Evolutionary conservation across 139 green algal genomes (phyloP), one percentile per base, ranked within the genome.

Genomic region (Micromonas pusilla): DNA sequence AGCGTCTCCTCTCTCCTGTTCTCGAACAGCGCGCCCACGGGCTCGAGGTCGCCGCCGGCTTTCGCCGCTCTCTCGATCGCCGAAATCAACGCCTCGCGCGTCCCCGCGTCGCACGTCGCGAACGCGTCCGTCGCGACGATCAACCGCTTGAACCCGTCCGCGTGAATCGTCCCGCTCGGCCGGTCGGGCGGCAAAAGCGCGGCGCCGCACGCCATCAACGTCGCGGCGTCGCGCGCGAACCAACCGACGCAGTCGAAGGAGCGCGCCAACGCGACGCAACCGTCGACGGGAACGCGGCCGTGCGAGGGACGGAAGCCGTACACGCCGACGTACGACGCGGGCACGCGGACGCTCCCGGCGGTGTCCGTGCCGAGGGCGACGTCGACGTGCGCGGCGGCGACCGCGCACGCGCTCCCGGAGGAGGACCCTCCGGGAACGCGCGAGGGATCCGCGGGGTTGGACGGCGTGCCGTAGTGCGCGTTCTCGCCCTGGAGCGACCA

Each of bases 321-420:
- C n/a, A 97, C 71, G 0, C 94, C 94, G 77, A 89, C 96, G 84
- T 91, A 96, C 34, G 73, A 87, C 13, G 91, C 94, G 13, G 94
- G 94, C 3, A 97, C 85, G 1, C 94, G 85, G 70, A 98, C 90
- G 0, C 85, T 93, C 39, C 93, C 92, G 0, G 85, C 94, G 16
- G 94, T 98, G 83, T 98, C 94, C 64, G 87, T 93, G 57, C 94
- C 94, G 6, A 98, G 80, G 0, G 85, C 88, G 34, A 96, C 77
- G 65, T 82, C 64, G 37, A 37, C 66, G 20, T 73, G 21, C 26
- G 20, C 37, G 21, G 23, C 26, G 21, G 92, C 93, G 33, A 93
- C 90, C 16, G 89, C 92, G 0, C 93, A 91, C 19, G 93, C 94
- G 3, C 89, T 94, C 26, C 94, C 94, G 20, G 91, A 96, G 25